Base-by-base conservation (phyloP, 2,329 filamentous ascomycete genomes). In the Cladosporium sp. region DNA sequence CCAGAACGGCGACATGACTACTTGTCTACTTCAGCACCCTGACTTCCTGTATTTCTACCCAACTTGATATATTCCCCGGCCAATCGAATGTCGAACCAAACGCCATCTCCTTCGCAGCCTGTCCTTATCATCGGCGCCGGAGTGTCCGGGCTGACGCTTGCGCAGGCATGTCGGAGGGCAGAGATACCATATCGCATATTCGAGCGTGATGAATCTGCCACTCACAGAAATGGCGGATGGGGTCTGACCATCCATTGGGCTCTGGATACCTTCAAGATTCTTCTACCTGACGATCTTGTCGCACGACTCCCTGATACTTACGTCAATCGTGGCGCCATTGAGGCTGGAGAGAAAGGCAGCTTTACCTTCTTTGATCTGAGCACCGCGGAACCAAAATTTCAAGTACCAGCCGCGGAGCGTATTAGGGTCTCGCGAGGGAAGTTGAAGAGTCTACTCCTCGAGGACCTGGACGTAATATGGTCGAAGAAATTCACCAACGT, bases 231-330 rank as follows among this genome's bases (percentile, higher is more conserved):
- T 18, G 54, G 43, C 9, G 56, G 56, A 54, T 85, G 82, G 83
- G 83, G 80, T 3, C 68, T 85, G 51, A 84, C 81, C 0, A 68
- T 85, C 51, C 80, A 84, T 61, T 85, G 81, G 81, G 79, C 78
- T 4, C 70, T 84, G 8, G 70, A 76, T 0, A 72, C 71, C 1
- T 68, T 85, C 36, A 70, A 75, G 39, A 61, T 69, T 7, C 68
- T 84, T 18, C 67, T 85, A 22, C 77, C 80, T 0, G 61, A 70
- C 0, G 65, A 74, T 11, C 63, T 82, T 6, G 61, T 73, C 3
- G 59, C 61, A 2, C 70, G 71, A 0, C 63, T 83, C 2, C 70
- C 73, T 1, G 73, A 77, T 40, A 71, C 76, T 0, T 80, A 78
- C 58, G 77, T 84, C 38, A 77, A 80, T 61, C 68, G 73, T n/a